phyloP scores from a whole-genome alignment of 192 early-diverging fungal genomes.

The Pilobolus umbonatus region DNA sequence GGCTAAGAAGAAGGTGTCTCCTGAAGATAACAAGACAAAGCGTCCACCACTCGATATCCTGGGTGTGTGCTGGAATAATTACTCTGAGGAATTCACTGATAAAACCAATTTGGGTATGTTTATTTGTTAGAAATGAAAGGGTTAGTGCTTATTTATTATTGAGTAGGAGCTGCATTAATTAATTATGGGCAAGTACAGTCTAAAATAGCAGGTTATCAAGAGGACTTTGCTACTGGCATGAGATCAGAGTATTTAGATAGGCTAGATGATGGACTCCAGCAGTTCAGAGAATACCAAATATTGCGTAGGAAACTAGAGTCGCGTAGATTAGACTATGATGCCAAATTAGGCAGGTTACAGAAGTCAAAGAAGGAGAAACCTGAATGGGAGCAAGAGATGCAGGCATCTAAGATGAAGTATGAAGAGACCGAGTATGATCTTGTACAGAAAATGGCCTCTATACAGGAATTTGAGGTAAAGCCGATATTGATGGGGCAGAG shows the following conservation, averaged over 20 bases:
- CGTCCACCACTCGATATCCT: conserved; percentile 60
- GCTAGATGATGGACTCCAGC: conserved; percentile 45
- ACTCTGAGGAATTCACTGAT: conserved; percentile 48
- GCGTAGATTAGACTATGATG: conserved; percentile 90
- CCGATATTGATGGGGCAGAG: conserved; percentile 3
- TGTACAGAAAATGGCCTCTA: conserved; percentile 69
- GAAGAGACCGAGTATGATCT: conserved; percentile 86
- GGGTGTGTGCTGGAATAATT: conserved; percentile 56
- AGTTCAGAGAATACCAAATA: conserved; percentile 48
- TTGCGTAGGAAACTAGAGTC: conserved; percentile 85
- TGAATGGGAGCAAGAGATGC: conserved; percentile 85
- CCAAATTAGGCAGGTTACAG: conserved; percentile 81
- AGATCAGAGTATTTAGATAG: conserved; percentile 32
- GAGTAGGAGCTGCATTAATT: conserved; percentile 43
- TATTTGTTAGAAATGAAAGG: neutral
- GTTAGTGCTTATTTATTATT: neutral
- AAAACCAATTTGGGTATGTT: conserved; percentile 37
- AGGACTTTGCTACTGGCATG: conserved; percentile 41
- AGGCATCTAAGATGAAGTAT: conserved; percentile 87
- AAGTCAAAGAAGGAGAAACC: conserved; percentile 89
- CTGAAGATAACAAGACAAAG: conserved; percentile 60
- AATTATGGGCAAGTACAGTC: conserved; percentile 47
- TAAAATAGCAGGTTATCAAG: conserved; percentile 39
- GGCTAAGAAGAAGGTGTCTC: conserved; percentile 64
- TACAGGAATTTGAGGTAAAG: conserved; percentile 82